A percentile compares a stretch with the other conserved stretches of the same genome.
phyloP scores from a whole-genome alignment of 148 eudicot genomes.

The Vaccinium darrowii region DNA sequence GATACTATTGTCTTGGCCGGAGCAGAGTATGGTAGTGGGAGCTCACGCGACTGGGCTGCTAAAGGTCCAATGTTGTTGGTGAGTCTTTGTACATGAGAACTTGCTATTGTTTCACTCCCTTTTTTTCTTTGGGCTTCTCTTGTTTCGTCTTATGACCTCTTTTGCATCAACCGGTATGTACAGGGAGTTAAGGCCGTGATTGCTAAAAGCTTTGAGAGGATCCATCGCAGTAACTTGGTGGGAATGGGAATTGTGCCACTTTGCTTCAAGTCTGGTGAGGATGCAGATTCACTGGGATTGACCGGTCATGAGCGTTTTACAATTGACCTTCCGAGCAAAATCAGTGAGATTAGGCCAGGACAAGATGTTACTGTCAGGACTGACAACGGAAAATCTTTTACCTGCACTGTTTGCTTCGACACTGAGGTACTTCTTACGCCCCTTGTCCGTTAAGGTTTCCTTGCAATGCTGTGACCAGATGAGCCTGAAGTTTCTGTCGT shows the following conservation, averaged over 20 bases:
- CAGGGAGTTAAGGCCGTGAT: constrained; percentile 55
- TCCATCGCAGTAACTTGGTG: constrained; percentile 49
- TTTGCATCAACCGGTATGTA: not conserved
- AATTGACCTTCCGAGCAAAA: constrained; percentile 41
- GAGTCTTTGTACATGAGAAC: constrained; percentile 7
- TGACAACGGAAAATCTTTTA: constrained; percentile 40
- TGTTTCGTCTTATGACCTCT: not conserved
- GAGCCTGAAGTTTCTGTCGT: not conserved
- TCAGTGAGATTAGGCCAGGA: constrained; percentile 47
- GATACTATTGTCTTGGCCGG: constrained; percentile 31
- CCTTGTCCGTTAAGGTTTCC: not conserved
- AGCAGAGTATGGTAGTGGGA: constrained; percentile 31
- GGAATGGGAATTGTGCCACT: constrained; percentile 56
- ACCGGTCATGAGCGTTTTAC: constrained; percentile 49
- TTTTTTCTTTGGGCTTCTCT: not conserved
- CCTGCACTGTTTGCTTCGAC: constrained; percentile 49
- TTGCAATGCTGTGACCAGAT: not conserved
- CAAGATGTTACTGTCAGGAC: constrained; percentile 45
- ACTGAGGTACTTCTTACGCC: constrained; percentile 39
- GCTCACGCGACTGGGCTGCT: constrained; percentile 30
- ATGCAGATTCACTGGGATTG: constrained; percentile 46
- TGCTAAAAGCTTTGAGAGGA: constrained; percentile 49
- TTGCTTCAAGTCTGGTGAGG: constrained; percentile 51
- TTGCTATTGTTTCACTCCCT: not conserved
- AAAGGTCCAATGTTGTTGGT: constrained; percentile 38